Conservation (phyloP, 768 basidiomycete genomes). For the Boletus speciosus region DNA sequence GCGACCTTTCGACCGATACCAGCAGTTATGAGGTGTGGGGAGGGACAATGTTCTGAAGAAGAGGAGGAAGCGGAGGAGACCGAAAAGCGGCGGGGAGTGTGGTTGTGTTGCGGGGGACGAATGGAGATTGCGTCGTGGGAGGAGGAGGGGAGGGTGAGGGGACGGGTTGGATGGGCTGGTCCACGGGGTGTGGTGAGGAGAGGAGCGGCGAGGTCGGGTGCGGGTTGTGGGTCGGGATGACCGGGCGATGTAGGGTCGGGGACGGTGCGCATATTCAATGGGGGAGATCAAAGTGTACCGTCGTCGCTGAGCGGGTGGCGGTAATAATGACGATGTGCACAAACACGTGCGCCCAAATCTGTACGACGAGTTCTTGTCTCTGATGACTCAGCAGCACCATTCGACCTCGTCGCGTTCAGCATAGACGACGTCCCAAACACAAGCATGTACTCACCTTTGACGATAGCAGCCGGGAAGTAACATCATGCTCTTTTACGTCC, state of each 20-base stretch:
- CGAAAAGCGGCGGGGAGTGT: conserved; percentile 34
- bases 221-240: not conserved
- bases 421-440: conserved; percentile 3
- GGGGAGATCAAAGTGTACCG: not conserved
- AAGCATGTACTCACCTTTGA: conserved; percentile 15
- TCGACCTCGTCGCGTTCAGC: conserved; percentile 12
- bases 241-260: not conserved
- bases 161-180: conserved; percentile 23
- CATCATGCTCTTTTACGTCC: conserved; percentile 9
- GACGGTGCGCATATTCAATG: not conserved
- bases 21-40: conserved; percentile 13
- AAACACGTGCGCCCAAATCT: conserved; percentile 33
- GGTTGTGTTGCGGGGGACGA: conserved; percentile 23
- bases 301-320: not conserved
- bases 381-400: conserved; percentile 32
- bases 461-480: conserved; percentile 11
- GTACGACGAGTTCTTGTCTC: conserved; percentile 5
- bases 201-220: conserved; percentile 12
- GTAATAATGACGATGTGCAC: conserved; percentile 32
- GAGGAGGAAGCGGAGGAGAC: conserved; percentile 24
- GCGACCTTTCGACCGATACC: conserved; percentile 82
- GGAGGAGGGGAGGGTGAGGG: conserved; percentile 33
- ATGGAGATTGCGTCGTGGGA: conserved; percentile 19
- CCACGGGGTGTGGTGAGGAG: conserved; percentile 33
- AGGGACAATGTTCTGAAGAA: not conserved